These are phyloP conservation scores for Zelopaecilomyces penicillatus DNA, from an alignment of 2,329 filamentous ascomycete genomes.

Conservation along the genomic window DNA sequence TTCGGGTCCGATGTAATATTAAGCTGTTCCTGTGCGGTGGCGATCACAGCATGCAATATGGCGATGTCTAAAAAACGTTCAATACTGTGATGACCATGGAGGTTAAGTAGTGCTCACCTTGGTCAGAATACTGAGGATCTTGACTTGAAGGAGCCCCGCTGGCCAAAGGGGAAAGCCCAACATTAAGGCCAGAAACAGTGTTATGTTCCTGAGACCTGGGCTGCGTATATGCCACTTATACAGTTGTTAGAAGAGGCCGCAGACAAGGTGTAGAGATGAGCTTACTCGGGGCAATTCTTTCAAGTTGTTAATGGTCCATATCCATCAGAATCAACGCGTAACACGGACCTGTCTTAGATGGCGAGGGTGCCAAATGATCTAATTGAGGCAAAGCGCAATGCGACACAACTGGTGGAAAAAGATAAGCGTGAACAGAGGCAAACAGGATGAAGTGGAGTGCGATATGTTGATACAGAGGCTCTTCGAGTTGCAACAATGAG, in stretches of 20 bases:
- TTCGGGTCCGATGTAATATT: conserved; percentile 49
- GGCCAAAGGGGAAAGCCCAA: conserved; percentile 19
- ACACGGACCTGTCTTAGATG: too few species aligned
- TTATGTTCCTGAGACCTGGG: conserved; percentile 12
- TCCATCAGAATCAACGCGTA: too few species aligned
- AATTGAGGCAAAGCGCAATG: not conserved
- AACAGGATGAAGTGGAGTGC: conserved; percentile 1
- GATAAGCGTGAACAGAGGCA: not conserved
- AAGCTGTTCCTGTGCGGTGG: conserved; percentile 58
- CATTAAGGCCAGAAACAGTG: conserved; percentile 17
- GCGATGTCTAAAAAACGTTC: conserved; percentile 57
- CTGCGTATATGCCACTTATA: conserved; percentile 21
- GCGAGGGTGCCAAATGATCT: not conserved
- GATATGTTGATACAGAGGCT: too few species aligned
- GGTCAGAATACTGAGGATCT: conserved; percentile 48
- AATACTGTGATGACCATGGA: too few species aligned
- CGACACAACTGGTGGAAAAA: not conserved
- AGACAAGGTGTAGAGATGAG: not conserved
- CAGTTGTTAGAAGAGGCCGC: not conserved
- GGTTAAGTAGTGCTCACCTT: conserved; percentile 35
- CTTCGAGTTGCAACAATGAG: too few species aligned
- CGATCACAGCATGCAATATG: conserved; percentile 68
- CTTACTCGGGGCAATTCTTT: conserved; percentile 20
- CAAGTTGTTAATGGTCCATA: conserved; percentile 27
- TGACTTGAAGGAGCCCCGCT: conserved; percentile 20